Conservation (phyloP, 2,329 filamentous ascomycete genomes). For the Alternaria arbusti region DNA sequence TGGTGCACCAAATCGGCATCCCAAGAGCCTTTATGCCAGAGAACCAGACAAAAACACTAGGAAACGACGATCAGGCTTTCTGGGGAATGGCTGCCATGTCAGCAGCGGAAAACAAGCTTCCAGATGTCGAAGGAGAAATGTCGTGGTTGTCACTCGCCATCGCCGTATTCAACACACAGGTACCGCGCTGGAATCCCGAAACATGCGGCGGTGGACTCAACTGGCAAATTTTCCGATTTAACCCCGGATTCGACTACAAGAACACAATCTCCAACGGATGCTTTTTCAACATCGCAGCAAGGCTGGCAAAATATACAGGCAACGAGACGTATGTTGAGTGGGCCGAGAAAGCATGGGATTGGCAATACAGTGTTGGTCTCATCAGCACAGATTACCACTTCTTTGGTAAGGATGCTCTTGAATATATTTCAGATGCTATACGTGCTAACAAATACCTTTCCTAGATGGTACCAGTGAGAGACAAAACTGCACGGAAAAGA, state of each 20-base stretch:
- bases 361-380: slow-evolving; percentile 55
- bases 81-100: slow-evolving; percentile 71
- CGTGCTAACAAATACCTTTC: neutral
- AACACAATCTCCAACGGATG: slow-evolving; percentile 78
- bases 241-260: slow-evolving; percentile 80
- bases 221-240: slow-evolving; percentile 79
- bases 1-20: slow-evolving; percentile 75
- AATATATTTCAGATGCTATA: neutral
- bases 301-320: slow-evolving; percentile 70
- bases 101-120: slow-evolving; percentile 70
- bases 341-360: slow-evolving; percentile 68
- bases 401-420: slow-evolving; percentile 30
- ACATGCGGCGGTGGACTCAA: slow-evolving; percentile 68
- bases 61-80: slow-evolving; percentile 75
- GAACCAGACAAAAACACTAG: slow-evolving; percentile 67
- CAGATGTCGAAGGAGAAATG: slow-evolving; percentile 54
- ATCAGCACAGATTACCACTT: slow-evolving; percentile 54
- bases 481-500: slow-evolving; percentile 52
- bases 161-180: slow-evolving; percentile 75
- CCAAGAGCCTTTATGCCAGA: slow-evolving; percentile 75
- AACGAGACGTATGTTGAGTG: slow-evolving; percentile 62
- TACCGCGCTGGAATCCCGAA: slow-evolving; percentile 69
- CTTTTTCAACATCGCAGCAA: slow-evolving; percentile 78
- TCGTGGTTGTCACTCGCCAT: slow-evolving; percentile 69
- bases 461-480: slow-evolving; percentile 49